Percentiles rank a stretch among this genome's conserved stretches.
Conservation (phyloP, 2,329 filamentous ascomycete species). For the Xylariaceae sp. region DNA sequence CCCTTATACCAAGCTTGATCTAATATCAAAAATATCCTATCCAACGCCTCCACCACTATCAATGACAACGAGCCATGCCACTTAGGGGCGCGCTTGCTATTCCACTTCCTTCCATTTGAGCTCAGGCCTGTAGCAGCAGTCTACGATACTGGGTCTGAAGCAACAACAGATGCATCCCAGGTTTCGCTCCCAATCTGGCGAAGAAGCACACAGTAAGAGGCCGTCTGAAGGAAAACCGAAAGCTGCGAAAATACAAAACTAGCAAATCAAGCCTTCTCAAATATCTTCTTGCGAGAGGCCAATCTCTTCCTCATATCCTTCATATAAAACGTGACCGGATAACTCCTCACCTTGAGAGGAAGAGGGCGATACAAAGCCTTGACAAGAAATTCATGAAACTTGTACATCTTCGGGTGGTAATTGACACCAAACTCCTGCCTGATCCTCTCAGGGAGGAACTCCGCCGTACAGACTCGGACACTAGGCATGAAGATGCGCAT, state of each 20-base stretch:
- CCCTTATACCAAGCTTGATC: too few species aligned
- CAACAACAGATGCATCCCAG: too few species aligned
- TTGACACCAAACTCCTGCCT: slow-evolving; percentile 36
- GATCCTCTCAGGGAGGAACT: slow-evolving; percentile 34
- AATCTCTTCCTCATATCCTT: slow-evolving; percentile 36
- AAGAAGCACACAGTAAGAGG: too few species aligned
- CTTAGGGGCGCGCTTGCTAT: too few species aligned
- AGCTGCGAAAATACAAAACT: neutral
- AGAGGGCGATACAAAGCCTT: slow-evolving; percentile 43
- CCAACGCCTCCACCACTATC: too few species aligned
- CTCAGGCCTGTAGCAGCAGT: too few species aligned
- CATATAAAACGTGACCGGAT: slow-evolving; percentile 32
- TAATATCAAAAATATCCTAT: too few species aligned
- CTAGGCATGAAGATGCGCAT: slow-evolving; percentile 31
- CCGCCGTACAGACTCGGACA: slow-evolving; percentile 33
- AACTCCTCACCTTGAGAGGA: slow-evolving; percentile 39
- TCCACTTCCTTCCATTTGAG: too few species aligned
- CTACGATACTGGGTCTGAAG: too few species aligned
- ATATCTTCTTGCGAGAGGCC: slow-evolving; percentile 18
- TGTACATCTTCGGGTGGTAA: slow-evolving; percentile 27
- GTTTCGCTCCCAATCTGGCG: too few species aligned
- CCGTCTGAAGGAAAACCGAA: too few species aligned
- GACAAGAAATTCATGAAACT: slow-evolving; percentile 27
- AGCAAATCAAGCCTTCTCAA: slow-evolving; percentile 28
- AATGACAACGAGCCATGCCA: too few species aligned